Evolutionary conservation across 140 eudicot genomes (phyloP), one percentile per base, ranked within the genome.

Genomic region (Bidens hawaiensis): DNA sequence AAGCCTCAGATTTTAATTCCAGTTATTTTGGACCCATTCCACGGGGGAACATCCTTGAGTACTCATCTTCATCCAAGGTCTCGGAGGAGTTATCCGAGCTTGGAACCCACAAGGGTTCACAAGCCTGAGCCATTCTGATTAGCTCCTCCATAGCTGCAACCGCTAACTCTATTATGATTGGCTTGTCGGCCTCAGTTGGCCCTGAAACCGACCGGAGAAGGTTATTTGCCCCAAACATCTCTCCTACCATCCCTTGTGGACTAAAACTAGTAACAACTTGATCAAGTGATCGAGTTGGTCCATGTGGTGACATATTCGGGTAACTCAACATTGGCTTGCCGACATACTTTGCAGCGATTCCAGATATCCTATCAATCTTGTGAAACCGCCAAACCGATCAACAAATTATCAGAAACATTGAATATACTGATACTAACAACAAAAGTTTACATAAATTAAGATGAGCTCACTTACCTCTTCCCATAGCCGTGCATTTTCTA

Each of bases 91-190:
- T 75, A 27, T 88, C 94, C 5, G 83, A 63, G 75, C 68, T 77
- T 4, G 83, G 88, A 12, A 85, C 73, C 99, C 99, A 94, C 67
- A 94, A 66, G 18, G 99, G 99, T 46, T 94, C 97, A 19, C 84
- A 84, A 11, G 80, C 41, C 19, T 94, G 97, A 7, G 97, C 97
- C 94, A 93, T 79, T 67, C 94, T 67, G 54, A 88, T 62, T 14
- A 93, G 75, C 72, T 93, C 99, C 67, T 93, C 99, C 99, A 94
- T 88, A 0, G 99, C 99, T 56, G 96, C 97, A 53, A 94, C 95
- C 5, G 97, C 99, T 0, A 94, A 69, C 83, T 94, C 99, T 45
- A 93, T 79, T 67, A 93, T 88, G 75, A 93, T 59, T 0, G 99
- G 94, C 70, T 83, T 93, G 24, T 93, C 96, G 0, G 96, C 95